phyloP scores from a whole-genome alignment of 495 filamentous ascomycete genomes.

The Trichoderma asperelloides region DNA sequence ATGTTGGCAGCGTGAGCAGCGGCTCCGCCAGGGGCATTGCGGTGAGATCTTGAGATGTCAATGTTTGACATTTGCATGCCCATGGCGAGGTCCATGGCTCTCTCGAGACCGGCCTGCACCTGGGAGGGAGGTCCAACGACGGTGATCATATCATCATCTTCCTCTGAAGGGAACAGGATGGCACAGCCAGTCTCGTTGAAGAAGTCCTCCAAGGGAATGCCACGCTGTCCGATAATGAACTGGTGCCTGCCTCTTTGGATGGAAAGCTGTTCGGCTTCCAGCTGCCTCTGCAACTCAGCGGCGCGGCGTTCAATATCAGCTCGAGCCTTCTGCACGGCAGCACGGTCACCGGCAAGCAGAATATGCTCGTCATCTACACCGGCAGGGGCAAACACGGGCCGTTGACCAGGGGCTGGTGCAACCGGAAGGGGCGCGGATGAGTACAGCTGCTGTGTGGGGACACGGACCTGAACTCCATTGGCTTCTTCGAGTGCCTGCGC shows the following conservation, averaged over 20 bases:
- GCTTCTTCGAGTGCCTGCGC: conserved; percentile 57
- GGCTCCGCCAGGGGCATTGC: conserved; percentile 59
- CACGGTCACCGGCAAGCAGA: conserved; percentile 75
- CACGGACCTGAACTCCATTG: conserved; percentile 58
- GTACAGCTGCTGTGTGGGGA: conserved; percentile 74
- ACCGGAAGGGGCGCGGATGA: conserved; percentile 59
- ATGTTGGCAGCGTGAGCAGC: conserved; percentile 73
- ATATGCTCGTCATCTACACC: conserved; percentile 56
- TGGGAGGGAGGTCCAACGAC: conserved; percentile 70
- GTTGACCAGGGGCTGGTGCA: conserved; percentile 50
- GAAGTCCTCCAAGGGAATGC: conserved; percentile 72
- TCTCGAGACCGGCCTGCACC: conserved; percentile 64
- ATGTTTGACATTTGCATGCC: conserved; percentile 71
- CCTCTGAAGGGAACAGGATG: conserved; percentile 65
- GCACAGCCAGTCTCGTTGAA: conserved; percentile 84
- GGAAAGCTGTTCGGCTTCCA: conserved; percentile 62
- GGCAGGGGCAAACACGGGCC: conserved; percentile 57
- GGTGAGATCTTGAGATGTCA: conserved; percentile 68
- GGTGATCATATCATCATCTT: conserved; percentile 71
- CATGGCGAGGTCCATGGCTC: conserved; percentile 71
- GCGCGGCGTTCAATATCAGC: conserved; percentile 70
- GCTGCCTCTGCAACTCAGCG: conserved; percentile 55
- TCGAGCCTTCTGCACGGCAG: conserved; percentile 68
- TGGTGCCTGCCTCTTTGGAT: conserved; percentile 77
- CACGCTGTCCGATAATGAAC: conserved; percentile 79